Evolutionary conservation across 345 rosid species (phyloP), one percentile per base, ranked within the genome.

Genomic region (Geranium brycei): DNA sequence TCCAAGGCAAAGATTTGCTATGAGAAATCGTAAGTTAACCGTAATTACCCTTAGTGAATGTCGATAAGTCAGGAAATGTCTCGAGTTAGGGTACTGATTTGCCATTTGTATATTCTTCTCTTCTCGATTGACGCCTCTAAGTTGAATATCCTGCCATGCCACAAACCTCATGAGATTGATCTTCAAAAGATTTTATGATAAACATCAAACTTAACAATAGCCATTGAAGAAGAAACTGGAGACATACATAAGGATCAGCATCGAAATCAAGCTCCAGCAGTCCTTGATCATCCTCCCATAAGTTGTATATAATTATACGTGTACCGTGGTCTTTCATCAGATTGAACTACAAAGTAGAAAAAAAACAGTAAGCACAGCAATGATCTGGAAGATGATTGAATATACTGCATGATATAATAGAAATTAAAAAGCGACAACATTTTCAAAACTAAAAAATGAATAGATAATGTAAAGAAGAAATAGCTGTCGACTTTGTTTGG

Each of bases 231-330:
- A 60, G 31, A 12, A 58, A 60, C 11, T 6, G n/a, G 63, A 66
- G 19, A 67, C 91, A 53, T 79, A 92, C 98, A 61, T 78, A 72
- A 38, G 79, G 75, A 72, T 92, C 91, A 38, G 86, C 57, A 66
- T 85, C 86, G 74, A 89, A 92, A 77, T 89, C 98, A 62, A 92
- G 96, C 68, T 92, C 98, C 62, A 72, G 71, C 56, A 81, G 68
- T 69, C 96, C 95, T 78, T 85, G 77, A 62, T 92, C 98, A 81
- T 92, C 88, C 76, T 89, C 96, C 98, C 98, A 92, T 58, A 92
- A 83, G 68, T 92, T 87, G 79, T 92, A 92, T 66, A 92, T 86
- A 55, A 89, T 75, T 73, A 92, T 78, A 17, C 85, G 83, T 51
- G 98, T 92, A 62, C 98, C 98, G 59, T 76, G 87, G 64, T 82